These are phyloP conservation scores for Vitis riparia DNA, from an alignment of 164 flowering plant species.

Conservation along the genomic window DNA sequence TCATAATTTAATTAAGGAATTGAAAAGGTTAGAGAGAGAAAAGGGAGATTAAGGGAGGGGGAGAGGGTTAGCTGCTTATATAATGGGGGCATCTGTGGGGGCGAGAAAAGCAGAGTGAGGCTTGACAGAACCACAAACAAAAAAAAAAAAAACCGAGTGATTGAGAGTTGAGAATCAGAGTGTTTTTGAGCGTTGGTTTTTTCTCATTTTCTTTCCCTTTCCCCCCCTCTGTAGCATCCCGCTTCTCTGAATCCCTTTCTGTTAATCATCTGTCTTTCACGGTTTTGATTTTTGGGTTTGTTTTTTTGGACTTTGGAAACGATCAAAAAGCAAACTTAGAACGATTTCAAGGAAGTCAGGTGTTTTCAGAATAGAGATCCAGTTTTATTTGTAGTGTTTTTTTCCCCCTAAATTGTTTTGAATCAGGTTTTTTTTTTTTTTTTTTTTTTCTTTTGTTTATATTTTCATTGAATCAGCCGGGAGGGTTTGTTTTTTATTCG, in stretches of 20 bases:
- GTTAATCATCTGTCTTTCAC: conserved; percentile 53
- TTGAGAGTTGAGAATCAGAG: conserved; percentile 10
- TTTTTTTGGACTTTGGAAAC: conserved; percentile 8
- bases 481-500: conserved; percentile 56
- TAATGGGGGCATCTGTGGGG: not conserved
- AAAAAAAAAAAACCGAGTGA: conserved; percentile 11
- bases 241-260: conserved; percentile 60
- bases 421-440: not conserved
- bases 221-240: conserved; percentile 36
- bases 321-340: conserved; percentile 41
- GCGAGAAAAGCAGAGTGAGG: conserved; percentile 15
- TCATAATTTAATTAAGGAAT: not conserved
- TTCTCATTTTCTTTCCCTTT: not conserved
- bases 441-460: conserved; percentile 2
- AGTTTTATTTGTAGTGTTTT: conserved; percentile 20
- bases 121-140: conserved; percentile 1
- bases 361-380: conserved; percentile 72
- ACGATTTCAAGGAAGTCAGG: conserved; percentile 40
- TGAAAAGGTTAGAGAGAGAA: conserved; percentile 9
- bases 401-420: conserved; percentile 1
- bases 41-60: not conserved
- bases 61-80: not conserved
- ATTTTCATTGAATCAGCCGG: conserved; percentile 27
- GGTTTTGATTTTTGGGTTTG: conserved; percentile 36
- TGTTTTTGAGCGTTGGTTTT: conserved; percentile 1